Base-by-base conservation (phyloP, 192 early-diverging fungal species). In the Coemansia sp. region DNA sequence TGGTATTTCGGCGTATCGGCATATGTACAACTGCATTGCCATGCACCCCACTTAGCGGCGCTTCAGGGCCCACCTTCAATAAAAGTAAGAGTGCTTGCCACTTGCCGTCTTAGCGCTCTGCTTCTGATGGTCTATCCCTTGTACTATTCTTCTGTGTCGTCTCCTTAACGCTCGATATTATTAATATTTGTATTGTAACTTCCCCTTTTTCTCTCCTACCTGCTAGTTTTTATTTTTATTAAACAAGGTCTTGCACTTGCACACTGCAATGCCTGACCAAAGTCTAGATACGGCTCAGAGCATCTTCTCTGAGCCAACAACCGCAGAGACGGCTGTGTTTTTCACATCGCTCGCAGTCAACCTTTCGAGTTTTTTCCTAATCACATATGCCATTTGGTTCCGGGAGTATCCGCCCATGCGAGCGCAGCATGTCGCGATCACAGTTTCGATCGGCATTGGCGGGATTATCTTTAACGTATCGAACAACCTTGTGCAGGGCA, bases 361-460 rank as follows among this genome's bases (percentile, higher is more conserved):
- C 57, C 67, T 77, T 2, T 63, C 70, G 4, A 73, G 62, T 2
- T 59, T 77, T 29, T 27, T 77, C 31, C 76, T 67, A 8, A 64
- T 77, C 29, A 9, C 36, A n/a, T 77, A 77, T 77, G 70, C 70
- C 14, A 61, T 72, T 29, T 44, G 50, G 38, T 77, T 66, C 67
- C 66, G 76, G 11, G 42, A n/a, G 27, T 77, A 69, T 41, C 76
- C 76, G 44, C 76, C 76, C 31, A 77, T 77, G 70, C 59, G 65
- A 17, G 76, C 76, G 23, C 76, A 77, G 67, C 76, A 77, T 69
- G 76, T 77, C 41, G 76, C 70, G 7, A 77, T 77, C 67, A 77
- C 76, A 17, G 70, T 68, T 17, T 46, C 39, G 7, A 68, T 73
- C 27, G 70, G 76, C 37, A 45, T 72, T 3, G 76, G 76, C 10